A percentile compares a stretch with the other conserved stretches of the same genome.
Evolutionary conservation across 495 filamentous ascomycete species (phyloP).

Genomic region (Hyaloscypha hepaticicola): DNA sequence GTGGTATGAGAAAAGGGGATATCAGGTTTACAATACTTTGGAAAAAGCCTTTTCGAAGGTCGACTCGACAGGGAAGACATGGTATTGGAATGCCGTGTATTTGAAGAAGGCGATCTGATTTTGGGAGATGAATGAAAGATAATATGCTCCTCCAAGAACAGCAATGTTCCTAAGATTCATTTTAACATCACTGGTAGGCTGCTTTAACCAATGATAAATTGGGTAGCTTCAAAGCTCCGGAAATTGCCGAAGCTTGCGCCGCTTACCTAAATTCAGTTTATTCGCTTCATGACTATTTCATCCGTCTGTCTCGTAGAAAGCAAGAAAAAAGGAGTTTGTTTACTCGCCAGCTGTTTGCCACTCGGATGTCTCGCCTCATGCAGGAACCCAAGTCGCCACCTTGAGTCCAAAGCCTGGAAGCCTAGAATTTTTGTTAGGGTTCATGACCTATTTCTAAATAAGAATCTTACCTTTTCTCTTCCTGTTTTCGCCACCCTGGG

Average conservation of each 20-base stretch:
- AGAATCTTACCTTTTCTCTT: neutral
- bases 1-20: constrained; percentile 59
- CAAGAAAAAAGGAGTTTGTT: too few relatives aligned
- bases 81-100: constrained; percentile 16
- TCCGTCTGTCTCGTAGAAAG: too few relatives aligned
- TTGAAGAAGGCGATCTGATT: constrained; percentile 20
- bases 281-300: too few relatives aligned
- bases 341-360: too few relatives aligned
- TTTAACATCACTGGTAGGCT: too few relatives aligned
- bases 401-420: neutral
- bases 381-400: neutral
- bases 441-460: neutral
- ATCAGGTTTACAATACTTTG: constrained; percentile 41
- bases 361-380: neutral
- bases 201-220: too few relatives aligned
- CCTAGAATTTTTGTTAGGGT: neutral
- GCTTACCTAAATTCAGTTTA: too few relatives aligned
- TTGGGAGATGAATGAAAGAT: too few relatives aligned
- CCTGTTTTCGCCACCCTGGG: neutral
- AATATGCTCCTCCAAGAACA: too few relatives aligned
- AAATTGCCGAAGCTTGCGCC: too few relatives aligned
- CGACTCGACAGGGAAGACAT: constrained; percentile 12
- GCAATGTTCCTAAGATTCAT: too few relatives aligned
- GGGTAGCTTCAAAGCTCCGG: too few relatives aligned
- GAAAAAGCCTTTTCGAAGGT: constrained; percentile 1